phyloP scores from a whole-genome alignment of 2,329 filamentous ascomycete genomes.

The Aspergillus costaricaensis region DNA sequence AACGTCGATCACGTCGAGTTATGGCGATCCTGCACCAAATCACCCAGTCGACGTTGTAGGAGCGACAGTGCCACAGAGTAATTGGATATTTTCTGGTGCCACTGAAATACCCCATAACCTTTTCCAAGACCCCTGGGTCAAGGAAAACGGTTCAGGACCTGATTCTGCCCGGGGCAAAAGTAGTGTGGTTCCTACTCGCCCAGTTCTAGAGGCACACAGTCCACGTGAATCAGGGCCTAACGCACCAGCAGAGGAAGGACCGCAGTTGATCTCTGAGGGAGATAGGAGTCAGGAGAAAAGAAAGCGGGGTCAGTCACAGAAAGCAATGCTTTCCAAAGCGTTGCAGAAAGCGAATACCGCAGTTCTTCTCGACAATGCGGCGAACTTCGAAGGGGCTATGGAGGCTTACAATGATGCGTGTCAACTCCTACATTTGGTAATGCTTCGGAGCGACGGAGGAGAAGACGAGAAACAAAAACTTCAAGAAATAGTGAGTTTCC shows the following conservation, averaged over 20 bases:
- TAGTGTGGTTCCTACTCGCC: conserved; percentile 8
- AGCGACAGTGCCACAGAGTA: conserved; percentile 9
- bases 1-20: not conserved
- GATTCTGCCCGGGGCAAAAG: not conserved
- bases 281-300: conserved; percentile 34
- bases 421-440: conserved; percentile 80
- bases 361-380: conserved; percentile 91
- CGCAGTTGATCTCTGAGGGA: conserved; percentile 26
- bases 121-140: conserved; percentile 19
- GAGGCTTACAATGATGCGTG: conserved; percentile 92
- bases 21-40: conserved; percentile 1
- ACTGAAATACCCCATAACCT: conserved; percentile 4
- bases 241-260: conserved; percentile 29
- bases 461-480: conserved; percentile 83
- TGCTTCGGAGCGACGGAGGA: conserved; percentile 77
- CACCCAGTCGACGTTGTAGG: conserved; percentile 5
- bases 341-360: conserved; percentile 94
- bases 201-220: conserved; percentile 16
- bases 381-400: conserved; percentile 89
- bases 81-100: conserved; percentile 24
- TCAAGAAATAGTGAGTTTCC: conserved; percentile 78
- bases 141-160: not conserved
- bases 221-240: conserved; percentile 17
- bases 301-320: conserved; percentile 68
- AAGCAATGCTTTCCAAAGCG: conserved; percentile 94